Evolutionary conservation across 2,329 filamentous ascomycete genomes (phyloP), one percentile per base, ranked within the genome.

Genomic region (Paracamarosporium sp.): DNA sequence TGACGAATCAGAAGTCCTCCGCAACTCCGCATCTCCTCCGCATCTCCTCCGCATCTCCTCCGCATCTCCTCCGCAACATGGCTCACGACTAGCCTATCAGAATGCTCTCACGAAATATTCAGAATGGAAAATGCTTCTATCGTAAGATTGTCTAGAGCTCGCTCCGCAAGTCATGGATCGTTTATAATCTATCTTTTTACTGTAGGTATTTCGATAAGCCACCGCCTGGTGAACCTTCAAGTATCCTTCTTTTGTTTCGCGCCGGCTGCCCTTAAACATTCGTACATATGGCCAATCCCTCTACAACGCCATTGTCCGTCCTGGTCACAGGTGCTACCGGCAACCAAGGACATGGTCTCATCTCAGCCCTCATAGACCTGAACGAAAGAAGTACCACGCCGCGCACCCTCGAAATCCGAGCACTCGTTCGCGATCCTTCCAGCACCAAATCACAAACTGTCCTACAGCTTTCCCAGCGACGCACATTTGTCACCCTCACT

Each of bases 1-100:
- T 15, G 33, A 12, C 33, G 17, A 35, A 35, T 15, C 6, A 35
- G 13, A 17, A 15, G 33, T 43, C 40, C 40, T 43, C 40, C 40
- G 40, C 40, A 43, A 43, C 22, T 43, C 40, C 40, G 40, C 40
- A 35, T n/a, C n/a, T n/a, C n/a, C n/a, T n/a, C n/a, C n/a, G n/a
- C 33, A 36, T 5, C 5, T 36, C 5, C 33, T 36, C 33, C 33
- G 33, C 33, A 43, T 15, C 5, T 15, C 9, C 30, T 31, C 30
- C 30, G 30, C 30, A 31, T 22, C n/a, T 22, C n/a, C 38, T 41
- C 38, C 38, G 38, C 38, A 41, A 22, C 6, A 7, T 22, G 4
- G 25, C 40, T 43, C 12, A 22, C 22, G 6, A 2, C 22, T 4
- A 22, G 8, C 40, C 40, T 25, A 43, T 25, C 20, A 12, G 3